Percentiles rank a stretch among this genome's conserved stretches.
Evolutionary conservation across 1,284 basidiomycete genomes (phyloP).

Genomic region (Marasmius tenuissimus): DNA sequence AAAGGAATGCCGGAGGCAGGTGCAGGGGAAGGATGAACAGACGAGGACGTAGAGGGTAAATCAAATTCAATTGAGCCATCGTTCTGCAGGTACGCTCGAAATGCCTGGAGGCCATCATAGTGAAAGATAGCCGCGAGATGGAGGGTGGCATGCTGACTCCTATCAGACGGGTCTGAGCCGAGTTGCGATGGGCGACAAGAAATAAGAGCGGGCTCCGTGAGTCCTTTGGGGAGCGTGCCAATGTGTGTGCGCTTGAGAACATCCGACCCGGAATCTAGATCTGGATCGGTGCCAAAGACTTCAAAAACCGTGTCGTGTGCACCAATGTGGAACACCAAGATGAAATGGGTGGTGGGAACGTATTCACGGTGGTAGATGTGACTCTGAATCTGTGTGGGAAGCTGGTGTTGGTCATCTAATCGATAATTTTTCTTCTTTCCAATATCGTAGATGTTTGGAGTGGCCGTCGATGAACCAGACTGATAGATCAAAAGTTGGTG

Average conservation of each 20-base stretch:
- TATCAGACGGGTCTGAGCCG: background rate
- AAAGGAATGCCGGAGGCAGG: no score
- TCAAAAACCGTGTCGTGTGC: background rate
- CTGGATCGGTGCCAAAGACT: background rate
- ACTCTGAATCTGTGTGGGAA: background rate
- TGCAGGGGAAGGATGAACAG: no score
- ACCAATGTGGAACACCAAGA: background rate
- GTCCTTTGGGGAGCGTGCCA: background rate
- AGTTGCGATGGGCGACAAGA: background rate
- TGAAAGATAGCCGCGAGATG: background rate
- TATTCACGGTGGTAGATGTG: conserved; percentile 1
- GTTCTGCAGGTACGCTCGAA: background rate
- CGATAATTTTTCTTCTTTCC: background rate
- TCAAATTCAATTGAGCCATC: background rate
- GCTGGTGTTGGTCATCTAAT: background rate
- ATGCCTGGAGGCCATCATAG: background rate
- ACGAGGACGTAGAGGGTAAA: background rate
- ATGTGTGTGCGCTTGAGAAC: background rate
- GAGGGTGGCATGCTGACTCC: background rate
- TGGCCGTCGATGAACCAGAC: background rate
- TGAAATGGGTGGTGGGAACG: background rate
- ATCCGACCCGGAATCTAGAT: background rate
- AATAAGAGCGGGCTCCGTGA: background rate
- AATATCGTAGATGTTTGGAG: background rate
- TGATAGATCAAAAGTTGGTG: background rate